Evolutionary conservation across 1,139 yeast genomes (phyloP).

Genomic region (Spencermartinsiella ligniputridi): DNA sequence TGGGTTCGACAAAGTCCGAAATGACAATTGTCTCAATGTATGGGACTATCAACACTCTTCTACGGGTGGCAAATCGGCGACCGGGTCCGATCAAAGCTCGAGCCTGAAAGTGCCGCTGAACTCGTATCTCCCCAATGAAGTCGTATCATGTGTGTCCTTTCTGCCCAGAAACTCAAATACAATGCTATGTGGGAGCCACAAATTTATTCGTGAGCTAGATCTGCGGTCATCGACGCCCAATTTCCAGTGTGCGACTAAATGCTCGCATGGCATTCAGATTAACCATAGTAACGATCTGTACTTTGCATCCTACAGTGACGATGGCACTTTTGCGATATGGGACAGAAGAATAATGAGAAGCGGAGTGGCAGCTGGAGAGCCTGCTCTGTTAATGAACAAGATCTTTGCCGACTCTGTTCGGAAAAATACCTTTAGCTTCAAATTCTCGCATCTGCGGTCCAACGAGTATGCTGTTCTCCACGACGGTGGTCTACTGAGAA

Average conservation of each 20-base stretch:
- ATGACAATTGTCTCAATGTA: conserved; percentile 70
- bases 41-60: conserved; percentile 48
- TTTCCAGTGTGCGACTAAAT: conserved; percentile 72
- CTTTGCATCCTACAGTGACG: conserved; percentile 75
- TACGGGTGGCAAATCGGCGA: neutral
- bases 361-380: conserved; percentile 37
- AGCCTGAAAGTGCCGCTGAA: conserved; percentile 42
- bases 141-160: conserved; percentile 64
- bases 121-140: conserved; percentile 68
- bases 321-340: conserved; percentile 83
- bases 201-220: conserved; percentile 75
- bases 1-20: conserved; percentile 77
- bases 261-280: conserved; percentile 62
- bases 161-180: conserved; percentile 54
- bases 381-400: conserved; percentile 63
- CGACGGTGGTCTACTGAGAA: conserved; percentile 68
- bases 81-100: conserved; percentile 1
- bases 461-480: conserved; percentile 80
- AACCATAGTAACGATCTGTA: conserved; percentile 63
- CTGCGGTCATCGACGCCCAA: conserved; percentile 62
- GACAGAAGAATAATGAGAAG: conserved; percentile 64
- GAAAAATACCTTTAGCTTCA: conserved; percentile 54
- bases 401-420: conserved; percentile 61
- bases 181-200: conserved; percentile 72
- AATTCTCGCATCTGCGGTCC: conserved; percentile 62